phyloP scores from a whole-genome alignment of 2,329 filamentous ascomycete species.

The Pyrenophora teres region DNA sequence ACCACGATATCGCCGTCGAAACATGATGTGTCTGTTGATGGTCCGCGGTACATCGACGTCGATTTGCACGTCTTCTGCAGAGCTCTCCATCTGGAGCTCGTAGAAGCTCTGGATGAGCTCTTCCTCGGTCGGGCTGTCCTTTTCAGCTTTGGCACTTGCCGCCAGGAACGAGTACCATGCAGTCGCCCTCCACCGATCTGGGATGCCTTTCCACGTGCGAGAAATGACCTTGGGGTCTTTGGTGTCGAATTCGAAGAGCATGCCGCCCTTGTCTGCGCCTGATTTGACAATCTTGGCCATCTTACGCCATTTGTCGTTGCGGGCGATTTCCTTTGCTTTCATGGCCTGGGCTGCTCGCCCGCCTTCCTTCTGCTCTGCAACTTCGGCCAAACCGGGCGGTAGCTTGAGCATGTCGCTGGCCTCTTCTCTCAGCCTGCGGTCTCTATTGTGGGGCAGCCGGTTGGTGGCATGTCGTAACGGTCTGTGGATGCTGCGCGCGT shows the following conservation, averaged over 20 bases:
- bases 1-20: slow-evolving; percentile 85
- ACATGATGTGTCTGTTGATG: slow-evolving; percentile 97
- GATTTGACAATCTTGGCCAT: slow-evolving; percentile 61
- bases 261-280: slow-evolving; percentile 61
- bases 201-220: slow-evolving; percentile 96
- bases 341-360: slow-evolving; percentile 54
- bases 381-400: slow-evolving; percentile 57
- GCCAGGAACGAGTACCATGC: slow-evolving; percentile 95
- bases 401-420: slow-evolving; percentile 69
- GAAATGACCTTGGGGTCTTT: slow-evolving; percentile 79
- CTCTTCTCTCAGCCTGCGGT: slow-evolving; percentile 61
- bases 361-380: slow-evolving; percentile 53
- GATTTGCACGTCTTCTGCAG: slow-evolving; percentile 93
- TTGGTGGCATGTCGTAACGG: slow-evolving; percentile 59
- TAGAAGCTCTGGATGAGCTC: slow-evolving; percentile 74
- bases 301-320: slow-evolving; percentile 70
- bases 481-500: slow-evolving; percentile 47
- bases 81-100: slow-evolving; percentile 72
- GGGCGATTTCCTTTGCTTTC: slow-evolving; percentile 63
- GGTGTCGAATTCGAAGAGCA: slow-evolving; percentile 78
- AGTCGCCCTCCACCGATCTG: slow-evolving; percentile 88
- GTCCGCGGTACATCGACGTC: slow-evolving; percentile 95
- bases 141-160: slow-evolving; percentile 70
- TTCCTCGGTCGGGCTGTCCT: slow-evolving; percentile 67
- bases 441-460: slow-evolving; percentile 58